phyloP scores from a whole-genome alignment of 805 yeast species.

The Candida morakotiae region DNA sequence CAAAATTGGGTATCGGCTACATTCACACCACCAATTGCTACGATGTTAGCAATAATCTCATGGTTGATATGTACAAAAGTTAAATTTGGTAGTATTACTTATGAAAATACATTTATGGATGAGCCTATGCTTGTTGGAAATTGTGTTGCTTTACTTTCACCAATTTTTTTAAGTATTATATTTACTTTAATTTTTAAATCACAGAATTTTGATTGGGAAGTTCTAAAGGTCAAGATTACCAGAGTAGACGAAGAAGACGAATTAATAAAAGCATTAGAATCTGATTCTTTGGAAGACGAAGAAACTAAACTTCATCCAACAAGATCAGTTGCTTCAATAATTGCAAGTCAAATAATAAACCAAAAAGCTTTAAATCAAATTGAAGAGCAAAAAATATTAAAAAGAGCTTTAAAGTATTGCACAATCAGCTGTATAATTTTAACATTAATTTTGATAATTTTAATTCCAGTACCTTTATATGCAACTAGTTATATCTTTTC shows the following conservation, averaged over 20 bases:
- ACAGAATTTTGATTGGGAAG: constrained; percentile 71
- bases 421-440: constrained; percentile 55
- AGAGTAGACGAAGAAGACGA: constrained; percentile 74
- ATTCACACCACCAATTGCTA: constrained; percentile 74
- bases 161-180: constrained; percentile 61
- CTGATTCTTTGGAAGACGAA: constrained; percentile 13
- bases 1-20: constrained; percentile 70
- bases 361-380: constrained; percentile 21
- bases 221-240: constrained; percentile 49
- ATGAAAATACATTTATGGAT: constrained; percentile 66
- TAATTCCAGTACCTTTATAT: constrained; percentile 96
- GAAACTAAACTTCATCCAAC: constrained; percentile 27
- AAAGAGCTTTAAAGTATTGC: constrained; percentile 58
- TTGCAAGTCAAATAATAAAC: constrained; percentile 34
- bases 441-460: constrained; percentile 58
- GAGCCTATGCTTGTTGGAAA: constrained; percentile 89
- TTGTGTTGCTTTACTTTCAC: constrained; percentile 75
- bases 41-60: constrained; percentile 65
- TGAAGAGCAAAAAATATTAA: constrained; percentile 51
- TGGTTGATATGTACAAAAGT: constrained; percentile 38
- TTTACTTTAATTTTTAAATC: constrained; percentile 62
- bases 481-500: constrained; percentile 76
- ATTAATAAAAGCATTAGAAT: constrained; percentile 43
- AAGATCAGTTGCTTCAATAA: constrained; percentile 33
- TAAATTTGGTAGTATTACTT: constrained; percentile 27